Conservation (phyloP, 768 basidiomycete species). For the Infundibulicybe gibba region DNA sequence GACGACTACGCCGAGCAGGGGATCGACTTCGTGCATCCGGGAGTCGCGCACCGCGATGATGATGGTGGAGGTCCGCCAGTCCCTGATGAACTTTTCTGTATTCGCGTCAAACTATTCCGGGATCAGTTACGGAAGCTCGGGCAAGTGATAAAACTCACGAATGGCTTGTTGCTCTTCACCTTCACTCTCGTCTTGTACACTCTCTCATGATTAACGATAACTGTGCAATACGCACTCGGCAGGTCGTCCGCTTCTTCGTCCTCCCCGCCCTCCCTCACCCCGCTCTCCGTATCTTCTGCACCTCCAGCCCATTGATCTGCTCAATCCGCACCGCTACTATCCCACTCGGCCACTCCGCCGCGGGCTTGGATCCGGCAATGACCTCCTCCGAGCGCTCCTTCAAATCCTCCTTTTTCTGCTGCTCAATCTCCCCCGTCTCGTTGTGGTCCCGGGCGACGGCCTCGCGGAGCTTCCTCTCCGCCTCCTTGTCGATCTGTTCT, state of each 20-base stretch:
- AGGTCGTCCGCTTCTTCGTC: conserved; percentile 59
- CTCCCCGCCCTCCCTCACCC: conserved; percentile 46
- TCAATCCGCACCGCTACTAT: conserved; percentile 64
- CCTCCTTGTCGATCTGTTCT: conserved; percentile 29
- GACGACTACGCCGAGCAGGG: conserved; percentile 68
- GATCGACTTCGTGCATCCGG: conserved; percentile 55
- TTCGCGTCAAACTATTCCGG: conserved; percentile 49
- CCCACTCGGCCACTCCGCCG: conserved; percentile 61
- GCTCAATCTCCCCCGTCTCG: conserved; percentile 24
- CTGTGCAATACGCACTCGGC: conserved; percentile 59
- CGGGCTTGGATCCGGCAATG: conserved; percentile 47
- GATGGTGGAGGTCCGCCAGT: conserved; percentile 57
- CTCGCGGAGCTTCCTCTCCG: conserved; percentile 50
- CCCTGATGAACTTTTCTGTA: conserved; percentile 66
- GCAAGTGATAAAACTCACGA: conserved; percentile 23
- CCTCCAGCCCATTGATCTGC: conserved; percentile 59
- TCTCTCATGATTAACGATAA: conserved; percentile 38
- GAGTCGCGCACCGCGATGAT: conserved; percentile 65
- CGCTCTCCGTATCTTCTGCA: conserved; percentile 52
- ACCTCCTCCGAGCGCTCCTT: conserved; percentile 33
- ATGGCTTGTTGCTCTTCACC: conserved; percentile 41
- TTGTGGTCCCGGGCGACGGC: conserved; percentile 16
- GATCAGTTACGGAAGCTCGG: not conserved
- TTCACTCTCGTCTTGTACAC: conserved; percentile 45
- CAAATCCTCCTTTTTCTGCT: conserved; percentile 33